Conservation (phyloP, 2,329 filamentous ascomycete species). For the Sporothrix humicola region DNA sequence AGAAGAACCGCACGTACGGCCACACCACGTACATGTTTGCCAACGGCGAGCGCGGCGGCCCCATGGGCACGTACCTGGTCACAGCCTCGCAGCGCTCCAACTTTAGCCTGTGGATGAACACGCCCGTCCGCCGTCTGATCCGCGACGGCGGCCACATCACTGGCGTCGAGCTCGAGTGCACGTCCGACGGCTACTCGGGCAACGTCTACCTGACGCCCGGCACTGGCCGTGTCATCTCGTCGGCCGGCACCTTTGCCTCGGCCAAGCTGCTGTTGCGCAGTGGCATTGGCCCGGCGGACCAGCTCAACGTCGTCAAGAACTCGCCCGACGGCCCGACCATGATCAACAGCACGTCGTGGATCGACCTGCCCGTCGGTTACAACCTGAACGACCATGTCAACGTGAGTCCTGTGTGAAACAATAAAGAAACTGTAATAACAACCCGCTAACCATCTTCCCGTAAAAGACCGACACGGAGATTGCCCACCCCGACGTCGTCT, state of each 20-base stretch:
- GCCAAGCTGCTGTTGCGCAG: conserved; percentile 71
- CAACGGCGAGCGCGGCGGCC: conserved; percentile 66
- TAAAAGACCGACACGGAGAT: conserved; percentile 56
- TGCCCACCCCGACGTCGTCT: conserved; percentile 54
- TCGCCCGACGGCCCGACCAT: conserved; percentile 60
- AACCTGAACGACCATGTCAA: conserved; percentile 61
- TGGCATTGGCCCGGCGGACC: conserved; percentile 68
- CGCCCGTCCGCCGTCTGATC: conserved; percentile 64
- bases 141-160: conserved; percentile 64
- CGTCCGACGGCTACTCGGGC: conserved; percentile 59
- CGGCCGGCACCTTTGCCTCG: conserved; percentile 72
- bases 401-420: too few species aligned
- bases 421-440: too few species aligned
- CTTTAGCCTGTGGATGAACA: conserved; percentile 67
- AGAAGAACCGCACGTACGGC: conserved; percentile 67
- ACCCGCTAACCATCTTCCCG: too few species aligned
- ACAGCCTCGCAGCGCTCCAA: conserved; percentile 58
- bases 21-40: conserved; percentile 68
- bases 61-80: conserved; percentile 69
- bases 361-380: conserved; percentile 63
- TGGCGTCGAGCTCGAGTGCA: conserved; percentile 63
- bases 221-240: conserved; percentile 69
- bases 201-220: conserved; percentile 63
- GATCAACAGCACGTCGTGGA: conserved; percentile 59
- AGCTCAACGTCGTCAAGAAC: conserved; percentile 59